These are phyloP conservation scores for Ampelomyces quisqualis DNA, from an alignment of 2,329 filamentous ascomycete species.

Conservation along the genomic window DNA sequence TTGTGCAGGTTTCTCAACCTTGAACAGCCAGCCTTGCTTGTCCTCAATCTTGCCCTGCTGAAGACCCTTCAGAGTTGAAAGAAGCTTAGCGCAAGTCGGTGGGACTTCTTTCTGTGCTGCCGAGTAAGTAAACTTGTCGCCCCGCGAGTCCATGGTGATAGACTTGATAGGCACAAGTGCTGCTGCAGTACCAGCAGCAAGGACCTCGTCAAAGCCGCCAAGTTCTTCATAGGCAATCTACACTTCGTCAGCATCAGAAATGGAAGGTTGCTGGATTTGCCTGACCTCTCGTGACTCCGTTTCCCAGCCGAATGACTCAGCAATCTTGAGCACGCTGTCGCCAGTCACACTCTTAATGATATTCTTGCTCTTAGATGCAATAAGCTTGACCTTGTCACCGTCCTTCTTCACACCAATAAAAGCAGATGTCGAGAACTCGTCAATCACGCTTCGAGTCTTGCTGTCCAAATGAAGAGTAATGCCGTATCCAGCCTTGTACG, in stretches of 20 bases:
- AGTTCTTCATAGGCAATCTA: conserved; percentile 69
- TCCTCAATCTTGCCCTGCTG: conserved; percentile 81
- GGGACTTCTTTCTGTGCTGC: conserved; percentile 68
- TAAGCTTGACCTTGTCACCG: conserved; percentile 65
- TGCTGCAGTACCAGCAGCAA: conserved; percentile 89
- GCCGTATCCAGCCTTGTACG: conserved; percentile 76
- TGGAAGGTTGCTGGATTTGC: too few relatives aligned
- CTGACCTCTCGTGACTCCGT: conserved; percentile 71
- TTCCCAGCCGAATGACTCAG: conserved; percentile 75
- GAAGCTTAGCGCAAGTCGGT: conserved; percentile 68
- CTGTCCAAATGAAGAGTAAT: conserved; percentile 94
- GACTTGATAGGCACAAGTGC: conserved; percentile 88
- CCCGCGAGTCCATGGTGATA: conserved; percentile 69
- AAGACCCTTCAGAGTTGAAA: conserved; percentile 78
- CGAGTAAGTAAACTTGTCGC: conserved; percentile 58
- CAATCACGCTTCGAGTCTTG: conserved; percentile 77
- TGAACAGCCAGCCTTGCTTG: conserved; percentile 68
- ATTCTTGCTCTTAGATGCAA: conserved; percentile 83
- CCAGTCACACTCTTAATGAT: conserved; percentile 87
- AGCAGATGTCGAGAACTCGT: conserved; percentile 93
- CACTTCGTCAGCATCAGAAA: conserved; percentile 5
- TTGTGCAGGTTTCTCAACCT: conserved; percentile 46
- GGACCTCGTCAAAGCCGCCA: conserved; percentile 69
- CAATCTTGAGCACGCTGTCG: conserved; percentile 75
- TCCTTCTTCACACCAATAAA: conserved; percentile 78